Evolutionary conservation across 2,329 filamentous ascomycete genomes (phyloP).

Genomic region (Conoideocrella luteorostrata): DNA sequence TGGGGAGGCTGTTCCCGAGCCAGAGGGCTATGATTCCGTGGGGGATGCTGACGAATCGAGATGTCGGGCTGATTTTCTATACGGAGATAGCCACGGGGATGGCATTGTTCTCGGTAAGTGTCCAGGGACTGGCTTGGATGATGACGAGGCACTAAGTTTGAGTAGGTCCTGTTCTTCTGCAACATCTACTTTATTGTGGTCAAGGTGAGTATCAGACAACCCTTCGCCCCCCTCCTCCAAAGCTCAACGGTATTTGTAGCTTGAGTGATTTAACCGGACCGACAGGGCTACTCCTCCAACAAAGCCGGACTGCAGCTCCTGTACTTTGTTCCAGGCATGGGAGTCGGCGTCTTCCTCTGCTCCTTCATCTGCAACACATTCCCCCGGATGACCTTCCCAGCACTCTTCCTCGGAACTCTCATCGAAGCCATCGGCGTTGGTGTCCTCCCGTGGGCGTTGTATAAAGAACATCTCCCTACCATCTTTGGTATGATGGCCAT

Average conservation of each 20-base stretch:
- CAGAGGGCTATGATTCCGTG: constrained; percentile 61
- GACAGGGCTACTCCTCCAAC: constrained; percentile 42
- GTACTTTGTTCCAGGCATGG: constrained; percentile 59
- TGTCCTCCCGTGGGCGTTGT: constrained; percentile 51
- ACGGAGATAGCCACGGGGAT: constrained; percentile 56
- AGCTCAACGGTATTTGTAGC: too few species aligned
- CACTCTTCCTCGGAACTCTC: constrained; percentile 50
- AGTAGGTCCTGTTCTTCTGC: constrained; percentile 58
- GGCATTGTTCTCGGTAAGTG: constrained; percentile 42
- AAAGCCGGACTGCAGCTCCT: constrained; percentile 51
- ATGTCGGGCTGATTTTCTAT: constrained; percentile 55
- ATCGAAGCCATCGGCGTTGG: constrained; percentile 53
- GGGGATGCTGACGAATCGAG: constrained; percentile 47
- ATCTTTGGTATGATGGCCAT: constrained; percentile 63
- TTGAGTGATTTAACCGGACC: too few species aligned
- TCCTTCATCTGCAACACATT: constrained; percentile 54
- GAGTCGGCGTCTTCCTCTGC: constrained; percentile 50
- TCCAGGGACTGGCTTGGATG: too few species aligned
- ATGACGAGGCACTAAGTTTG: too few species aligned
- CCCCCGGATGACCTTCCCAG: constrained; percentile 55
- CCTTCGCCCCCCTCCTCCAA: too few species aligned
- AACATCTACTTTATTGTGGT: constrained; percentile 63
- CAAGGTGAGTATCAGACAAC: constrained; percentile 22
- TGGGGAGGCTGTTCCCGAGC: constrained; percentile 42
- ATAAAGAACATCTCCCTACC: constrained; percentile 36